Evolutionary conservation across 2,329 filamentous ascomycete genomes (phyloP), one percentile per base, ranked within the genome.

Genomic region (Monilinia polystroma): DNA sequence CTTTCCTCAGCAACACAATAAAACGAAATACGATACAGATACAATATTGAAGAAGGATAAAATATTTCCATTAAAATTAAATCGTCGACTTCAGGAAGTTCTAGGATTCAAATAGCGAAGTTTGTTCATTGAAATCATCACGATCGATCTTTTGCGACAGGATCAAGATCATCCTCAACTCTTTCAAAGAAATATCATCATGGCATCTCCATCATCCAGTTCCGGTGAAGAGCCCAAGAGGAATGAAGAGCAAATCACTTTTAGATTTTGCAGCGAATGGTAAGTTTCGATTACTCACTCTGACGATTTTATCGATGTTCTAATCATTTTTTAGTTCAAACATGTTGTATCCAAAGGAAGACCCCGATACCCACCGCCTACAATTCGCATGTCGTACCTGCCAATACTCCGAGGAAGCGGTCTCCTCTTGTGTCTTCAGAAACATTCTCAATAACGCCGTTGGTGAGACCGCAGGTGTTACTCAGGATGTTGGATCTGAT

Each of bases 201-300:
- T 89, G 87, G 82, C 86, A 38, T 83, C 85, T 14, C 86, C 86
- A 43, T 80, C 83, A 69, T 83, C 84, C 38, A 83, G 80, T 56
- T 76, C 77, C 64, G 75, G 76, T 62, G 78, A 76, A 68, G 81
- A 84, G 74, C 59, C 68, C 20, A 75, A 73, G 66, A 84, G 83
- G 75, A 82, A 82, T 72, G 81, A 83, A 71, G 88, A 94, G 80
- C 92, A 96, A 79, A 93, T 98, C 79, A 93, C 92, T 58, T 99
- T 98, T 80, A 90, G 92, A 76, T 99, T 99, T 85, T 99, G 95
- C 83, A 93, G 92, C 74, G 95, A 99, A 84, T 99, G 95, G 89
- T 90, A 79, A 74, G 81, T 73, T 54, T 26, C 59, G 45, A 62
- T 55, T 43, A 16, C 7, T 1, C 11, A 49, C 41, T 66, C 71